A percentile compares a stretch with the other conserved stretches of the same genome.
Evolutionary conservation across 305 asterid species (phyloP).

Genomic region (Fraxinus latifolia): DNA sequence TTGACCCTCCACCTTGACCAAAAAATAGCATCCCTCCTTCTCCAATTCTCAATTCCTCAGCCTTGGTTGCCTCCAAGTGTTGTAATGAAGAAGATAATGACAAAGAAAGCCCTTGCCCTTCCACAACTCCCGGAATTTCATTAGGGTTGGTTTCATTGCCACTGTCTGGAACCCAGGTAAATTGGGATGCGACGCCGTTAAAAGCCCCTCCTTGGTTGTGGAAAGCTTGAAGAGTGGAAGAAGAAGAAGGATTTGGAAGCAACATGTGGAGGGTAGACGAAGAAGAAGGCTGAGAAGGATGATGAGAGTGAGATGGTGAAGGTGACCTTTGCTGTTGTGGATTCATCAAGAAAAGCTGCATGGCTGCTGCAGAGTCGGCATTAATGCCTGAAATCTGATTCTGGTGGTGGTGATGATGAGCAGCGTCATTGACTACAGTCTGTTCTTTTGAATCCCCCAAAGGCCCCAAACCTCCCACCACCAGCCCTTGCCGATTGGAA

Average conservation of each 20-base stretch:
- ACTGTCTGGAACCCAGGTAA: constrained; percentile 55
- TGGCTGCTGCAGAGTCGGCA: constrained; percentile 80
- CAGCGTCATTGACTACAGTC: constrained; percentile 21
- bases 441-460: constrained; percentile 38
- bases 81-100: constrained; percentile 75
- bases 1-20: constrained; percentile 52
- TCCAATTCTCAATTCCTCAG: constrained; percentile 68
- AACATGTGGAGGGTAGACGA: constrained; percentile 62
- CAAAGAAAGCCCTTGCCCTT: constrained; percentile 76
- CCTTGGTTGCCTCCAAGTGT: constrained; percentile 65
- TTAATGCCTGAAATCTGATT: constrained; percentile 55
- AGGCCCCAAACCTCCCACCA: constrained; percentile 37
- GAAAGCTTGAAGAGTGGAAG: constrained; percentile 45
- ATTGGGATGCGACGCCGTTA: constrained; percentile 37
- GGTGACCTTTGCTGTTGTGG: constrained; percentile 62
- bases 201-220: constrained; percentile 40
- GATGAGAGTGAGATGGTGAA: constrained; percentile 52
- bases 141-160: constrained; percentile 42
- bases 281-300: constrained; percentile 30
- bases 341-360: constrained; percentile 89
- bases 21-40: constrained; percentile 68
- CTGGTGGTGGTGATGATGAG: constrained; percentile 40
- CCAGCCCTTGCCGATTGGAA: constrained; percentile 45
- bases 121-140: constrained; percentile 50
- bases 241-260: constrained; percentile 51